Percentiles rank a stretch among this genome's conserved stretches.
Conservation (phyloP, 1,284 basidiomycete genomes). For the Vanrija humicola region DNA sequence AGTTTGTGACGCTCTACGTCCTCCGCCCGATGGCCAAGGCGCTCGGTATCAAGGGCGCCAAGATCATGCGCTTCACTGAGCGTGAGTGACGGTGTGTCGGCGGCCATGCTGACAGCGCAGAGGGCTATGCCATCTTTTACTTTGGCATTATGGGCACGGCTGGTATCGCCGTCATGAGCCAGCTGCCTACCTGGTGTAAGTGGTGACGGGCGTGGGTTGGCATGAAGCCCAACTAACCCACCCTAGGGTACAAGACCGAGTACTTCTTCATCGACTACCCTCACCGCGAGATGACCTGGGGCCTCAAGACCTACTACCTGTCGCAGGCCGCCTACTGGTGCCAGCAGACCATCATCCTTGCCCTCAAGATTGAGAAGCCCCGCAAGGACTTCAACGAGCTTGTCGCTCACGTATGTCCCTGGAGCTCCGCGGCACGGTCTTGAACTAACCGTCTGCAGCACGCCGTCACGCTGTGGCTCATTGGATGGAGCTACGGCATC, state of each 20-base stretch:
- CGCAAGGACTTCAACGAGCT: constrained; percentile 88
- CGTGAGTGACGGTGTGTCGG: constrained; percentile 43
- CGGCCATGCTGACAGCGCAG: constrained; percentile 13
- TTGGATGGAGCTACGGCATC: constrained; percentile 84
- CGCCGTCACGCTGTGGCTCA: constrained; percentile 90
- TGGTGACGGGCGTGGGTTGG: not conserved
- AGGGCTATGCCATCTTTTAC: constrained; percentile 81
- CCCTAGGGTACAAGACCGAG: constrained; percentile 65
- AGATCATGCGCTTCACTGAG: constrained; percentile 80
- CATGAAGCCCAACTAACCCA: not conserved
- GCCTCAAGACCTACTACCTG: constrained; percentile 88
- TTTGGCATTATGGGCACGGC: constrained; percentile 66
- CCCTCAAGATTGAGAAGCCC: constrained; percentile 84
- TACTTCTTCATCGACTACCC: constrained; percentile 85
- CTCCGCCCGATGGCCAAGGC: constrained; percentile 66
- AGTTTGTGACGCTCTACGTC: constrained; percentile 66
- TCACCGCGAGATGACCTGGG: constrained; percentile 78
- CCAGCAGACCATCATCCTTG: constrained; percentile 85
- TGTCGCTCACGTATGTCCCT: constrained; percentile 55
- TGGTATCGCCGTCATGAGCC: constrained; percentile 81
- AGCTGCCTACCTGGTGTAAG: constrained; percentile 76
- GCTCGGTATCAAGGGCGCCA: constrained; percentile 63
- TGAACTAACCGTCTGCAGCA: constrained; percentile 57
- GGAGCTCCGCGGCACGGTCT: not conserved
- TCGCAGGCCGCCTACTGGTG: constrained; percentile 87